Evolutionary conservation across 2,329 filamentous ascomycete species (phyloP).

Genomic region (Phyllosticta citrichinensis): DNA sequence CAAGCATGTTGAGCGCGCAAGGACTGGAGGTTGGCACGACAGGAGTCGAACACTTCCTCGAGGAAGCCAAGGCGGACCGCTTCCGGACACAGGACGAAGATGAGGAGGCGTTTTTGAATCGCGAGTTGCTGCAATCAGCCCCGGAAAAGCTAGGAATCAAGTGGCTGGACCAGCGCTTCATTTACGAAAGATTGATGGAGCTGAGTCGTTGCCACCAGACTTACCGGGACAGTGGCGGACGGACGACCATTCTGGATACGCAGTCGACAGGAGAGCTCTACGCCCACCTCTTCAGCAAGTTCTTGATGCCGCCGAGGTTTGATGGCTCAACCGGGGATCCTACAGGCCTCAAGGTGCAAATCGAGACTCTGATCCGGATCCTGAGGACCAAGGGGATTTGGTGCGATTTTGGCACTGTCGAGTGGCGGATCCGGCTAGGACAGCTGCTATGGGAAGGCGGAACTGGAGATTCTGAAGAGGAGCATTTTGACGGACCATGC

Average conservation of each 20-base stretch:
- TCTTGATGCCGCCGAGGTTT: conserved; percentile 31
- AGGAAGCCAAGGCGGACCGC: conserved; percentile 54
- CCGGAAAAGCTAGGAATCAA: conserved; percentile 31
- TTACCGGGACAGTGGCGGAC: conserved; percentile 43
- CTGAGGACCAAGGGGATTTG: conserved; percentile 57
- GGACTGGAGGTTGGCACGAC: conserved; percentile 62
- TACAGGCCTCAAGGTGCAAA: conserved; percentile 57
- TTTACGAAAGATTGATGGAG: conserved; percentile 28
- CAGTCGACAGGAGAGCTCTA: conserved; percentile 43
- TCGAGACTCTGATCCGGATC: conserved; percentile 56
- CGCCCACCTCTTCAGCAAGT: conserved; percentile 32
- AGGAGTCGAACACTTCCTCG: conserved; percentile 58
- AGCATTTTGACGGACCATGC: conserved; percentile 18
- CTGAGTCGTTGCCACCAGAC: conserved; percentile 45
- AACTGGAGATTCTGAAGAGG: conserved; percentile 4
- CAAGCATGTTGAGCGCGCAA: conserved; percentile 64
- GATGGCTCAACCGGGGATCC: conserved; percentile 41
- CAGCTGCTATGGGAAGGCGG: conserved; percentile 57
- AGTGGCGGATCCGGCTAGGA: conserved; percentile 64
- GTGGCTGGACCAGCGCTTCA: conserved; percentile 20
- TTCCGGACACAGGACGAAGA: conserved; percentile 47
- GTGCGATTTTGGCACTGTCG: conserved; percentile 64
- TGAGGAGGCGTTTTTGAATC: conserved; percentile 34
- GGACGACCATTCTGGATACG: conserved; percentile 40
- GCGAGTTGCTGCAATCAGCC: conserved; percentile 28